A percentile compares a stretch with the other conserved stretches of the same genome.
Evolutionary conservation across 1,139 yeast species (phyloP).

Genomic region (Lodderomyces parapsilosis): DNA sequence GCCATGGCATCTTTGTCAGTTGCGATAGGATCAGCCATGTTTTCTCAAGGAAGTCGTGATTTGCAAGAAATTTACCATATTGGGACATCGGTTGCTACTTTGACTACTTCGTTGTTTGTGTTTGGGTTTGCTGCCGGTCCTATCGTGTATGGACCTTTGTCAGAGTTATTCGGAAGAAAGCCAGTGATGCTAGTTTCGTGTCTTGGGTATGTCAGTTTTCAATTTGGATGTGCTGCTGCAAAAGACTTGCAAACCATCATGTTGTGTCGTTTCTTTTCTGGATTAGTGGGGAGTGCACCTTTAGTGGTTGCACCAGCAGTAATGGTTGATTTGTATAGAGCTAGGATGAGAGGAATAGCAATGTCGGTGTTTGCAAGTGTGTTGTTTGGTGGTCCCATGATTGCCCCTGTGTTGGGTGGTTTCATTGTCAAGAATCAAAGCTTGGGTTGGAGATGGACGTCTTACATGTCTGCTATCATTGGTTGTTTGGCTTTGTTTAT

Average conservation of each 20-base stretch:
- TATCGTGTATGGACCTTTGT: slow-evolving; percentile 40
- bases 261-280: slow-evolving; percentile 43
- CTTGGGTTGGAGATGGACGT: slow-evolving; percentile 60
- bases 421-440: slow-evolving; percentile 30
- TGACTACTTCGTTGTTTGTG: slow-evolving; percentile 41
- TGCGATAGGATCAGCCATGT: slow-evolving; percentile 52
- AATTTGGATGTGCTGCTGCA: slow-evolving; percentile 40
- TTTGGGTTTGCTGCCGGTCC: slow-evolving; percentile 48
- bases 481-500: slow-evolving; percentile 33
- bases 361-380: slow-evolving; percentile 32
- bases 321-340: slow-evolving; percentile 38
- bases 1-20: slow-evolving; percentile 33
- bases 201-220: slow-evolving; percentile 34
- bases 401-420: slow-evolving; percentile 42
- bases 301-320: slow-evolving; percentile 44
- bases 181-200: slow-evolving; percentile 27
- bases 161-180: slow-evolving; percentile 42
- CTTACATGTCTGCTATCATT: slow-evolving; percentile 53
- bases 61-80: slow-evolving; percentile 29
- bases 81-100: slow-evolving; percentile 32
- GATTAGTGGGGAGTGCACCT: slow-evolving; percentile 43
- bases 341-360: slow-evolving; percentile 36
- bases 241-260: slow-evolving; percentile 39
- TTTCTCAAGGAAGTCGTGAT: slow-evolving; percentile 26
- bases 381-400: slow-evolving; percentile 47